These are phyloP conservation scores for Mortierella sp. DNA, from an alignment of 371 early-diverging fungal genomes.

Conservation along the genomic window DNA sequence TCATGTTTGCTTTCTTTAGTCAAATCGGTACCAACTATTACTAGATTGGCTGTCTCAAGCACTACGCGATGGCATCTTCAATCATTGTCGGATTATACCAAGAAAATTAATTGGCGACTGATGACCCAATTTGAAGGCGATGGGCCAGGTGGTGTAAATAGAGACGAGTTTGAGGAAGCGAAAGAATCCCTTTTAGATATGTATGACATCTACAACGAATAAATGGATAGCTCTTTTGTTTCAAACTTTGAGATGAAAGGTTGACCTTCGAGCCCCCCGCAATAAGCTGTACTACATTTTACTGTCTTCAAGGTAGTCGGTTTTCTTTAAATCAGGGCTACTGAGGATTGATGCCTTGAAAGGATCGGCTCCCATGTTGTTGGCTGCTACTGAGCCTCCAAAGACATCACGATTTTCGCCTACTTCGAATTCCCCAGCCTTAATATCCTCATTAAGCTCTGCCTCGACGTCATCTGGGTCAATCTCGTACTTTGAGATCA, in stretches of 20 bases:
- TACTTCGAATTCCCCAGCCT: no score
- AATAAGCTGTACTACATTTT: neutral
- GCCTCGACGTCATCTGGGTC: slow-evolving; percentile 42
- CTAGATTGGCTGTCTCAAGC: slow-evolving; percentile 60
- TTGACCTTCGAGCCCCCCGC: no score
- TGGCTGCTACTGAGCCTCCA: neutral
- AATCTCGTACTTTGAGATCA: slow-evolving; percentile 60
- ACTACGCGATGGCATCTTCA: slow-evolving; percentile 57
- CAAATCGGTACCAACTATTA: slow-evolving; percentile 56
- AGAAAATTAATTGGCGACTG: slow-evolving; percentile 57
- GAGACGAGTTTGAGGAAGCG: slow-evolving; percentile 62
- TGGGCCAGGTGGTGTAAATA: slow-evolving; percentile 54
- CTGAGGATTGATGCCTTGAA: slow-evolving; percentile 12
- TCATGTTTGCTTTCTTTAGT: neutral
- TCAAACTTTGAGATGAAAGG: neutral
- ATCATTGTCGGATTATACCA: slow-evolving; percentile 50
- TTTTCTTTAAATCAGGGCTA: neutral
- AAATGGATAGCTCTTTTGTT: slow-evolving; percentile 1
- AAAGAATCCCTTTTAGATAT: slow-evolving; percentile 64
- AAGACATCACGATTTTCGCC: neutral
- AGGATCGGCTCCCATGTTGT: slow-evolving; percentile 20
- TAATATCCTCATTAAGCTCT: slow-evolving; percentile 18
- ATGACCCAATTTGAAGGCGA: slow-evolving; percentile 63
- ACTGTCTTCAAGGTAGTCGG: neutral
- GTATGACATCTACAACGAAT: slow-evolving; percentile 62